phyloP scores from a whole-genome alignment of 2,329 filamentous ascomycete species.

The Microdochium trichocladiopsis region DNA sequence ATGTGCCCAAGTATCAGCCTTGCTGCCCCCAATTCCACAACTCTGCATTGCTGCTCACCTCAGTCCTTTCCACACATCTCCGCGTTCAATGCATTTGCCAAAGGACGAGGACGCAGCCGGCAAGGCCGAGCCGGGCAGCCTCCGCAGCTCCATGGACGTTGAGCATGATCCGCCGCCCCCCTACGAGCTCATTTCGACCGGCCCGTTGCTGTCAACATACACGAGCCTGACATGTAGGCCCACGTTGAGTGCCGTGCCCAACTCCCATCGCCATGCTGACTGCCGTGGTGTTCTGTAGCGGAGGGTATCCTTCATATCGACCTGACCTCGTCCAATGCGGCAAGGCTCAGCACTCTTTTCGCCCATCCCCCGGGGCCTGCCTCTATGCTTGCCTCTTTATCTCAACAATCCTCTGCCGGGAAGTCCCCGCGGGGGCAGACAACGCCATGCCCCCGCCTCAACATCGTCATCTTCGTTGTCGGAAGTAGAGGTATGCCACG shows the following conservation, averaged over 20 bases:
- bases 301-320: background rate
- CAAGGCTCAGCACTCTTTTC: background rate
- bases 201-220: background rate
- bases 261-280: background rate
- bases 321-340: background rate
- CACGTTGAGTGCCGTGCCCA: background rate
- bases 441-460: slow-evolving; percentile 47
- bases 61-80: background rate
- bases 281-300: background rate
- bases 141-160: background rate
- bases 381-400: background rate
- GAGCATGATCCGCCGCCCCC: background rate
- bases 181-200: background rate
- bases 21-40: no score
- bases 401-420: background rate
- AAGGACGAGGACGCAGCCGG: no score
- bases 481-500: slow-evolving; percentile 44
- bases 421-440: background rate
- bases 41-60: background rate
- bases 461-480: slow-evolving; percentile 69
- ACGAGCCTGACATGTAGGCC: background rate
- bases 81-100: background rate
- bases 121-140: background rate
- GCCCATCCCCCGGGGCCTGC: background rate
- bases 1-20: no score